A percentile compares a stretch with the other conserved stretches of the same genome.
phyloP scores from a whole-genome alignment of 257 asterid species.

The Anisodus acutangulus region DNA sequence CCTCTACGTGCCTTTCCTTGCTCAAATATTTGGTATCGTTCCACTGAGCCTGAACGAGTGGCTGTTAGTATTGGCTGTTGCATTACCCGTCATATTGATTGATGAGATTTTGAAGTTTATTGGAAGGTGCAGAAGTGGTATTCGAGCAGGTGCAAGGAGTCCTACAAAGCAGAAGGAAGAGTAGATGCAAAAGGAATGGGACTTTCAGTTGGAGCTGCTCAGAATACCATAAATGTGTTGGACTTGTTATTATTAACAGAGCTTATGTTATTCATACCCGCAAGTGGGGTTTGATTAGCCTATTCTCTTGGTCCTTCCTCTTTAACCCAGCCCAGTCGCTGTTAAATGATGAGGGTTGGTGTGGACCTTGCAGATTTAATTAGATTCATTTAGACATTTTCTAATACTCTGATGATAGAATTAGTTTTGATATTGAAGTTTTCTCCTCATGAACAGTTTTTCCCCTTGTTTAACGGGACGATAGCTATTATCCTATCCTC shows the following conservation, averaged over 20 bases:
- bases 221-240: constrained; percentile 23
- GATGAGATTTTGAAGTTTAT: constrained; percentile 88
- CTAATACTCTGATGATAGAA: constrained; percentile 36
- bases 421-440: constrained; percentile 6
- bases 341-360: constrained; percentile 33
- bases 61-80: constrained; percentile 77
- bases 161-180: constrained; percentile 63
- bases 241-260: constrained; percentile 10
- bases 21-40: constrained; percentile 84
- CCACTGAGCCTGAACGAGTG: constrained; percentile 91
- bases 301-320: constrained; percentile 29
- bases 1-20: constrained; percentile 92
- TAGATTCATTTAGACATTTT: constrained; percentile 46
- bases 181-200: constrained; percentile 39
- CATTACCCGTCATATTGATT: constrained; percentile 80
- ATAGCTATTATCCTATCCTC: neutral
- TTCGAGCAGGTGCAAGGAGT: constrained; percentile 42
- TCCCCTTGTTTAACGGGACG: neutral
- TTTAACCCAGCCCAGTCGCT: constrained; percentile 26
- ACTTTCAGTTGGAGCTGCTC: constrained; percentile 13
- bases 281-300: constrained; percentile 31
- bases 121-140: constrained; percentile 76
- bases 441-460: neutral
- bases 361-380: constrained; percentile 39
- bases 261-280: constrained; percentile 27